Base-by-base conservation (phyloP, 2,329 filamentous ascomycete genomes). In the Beauveria bassiana region DNA sequence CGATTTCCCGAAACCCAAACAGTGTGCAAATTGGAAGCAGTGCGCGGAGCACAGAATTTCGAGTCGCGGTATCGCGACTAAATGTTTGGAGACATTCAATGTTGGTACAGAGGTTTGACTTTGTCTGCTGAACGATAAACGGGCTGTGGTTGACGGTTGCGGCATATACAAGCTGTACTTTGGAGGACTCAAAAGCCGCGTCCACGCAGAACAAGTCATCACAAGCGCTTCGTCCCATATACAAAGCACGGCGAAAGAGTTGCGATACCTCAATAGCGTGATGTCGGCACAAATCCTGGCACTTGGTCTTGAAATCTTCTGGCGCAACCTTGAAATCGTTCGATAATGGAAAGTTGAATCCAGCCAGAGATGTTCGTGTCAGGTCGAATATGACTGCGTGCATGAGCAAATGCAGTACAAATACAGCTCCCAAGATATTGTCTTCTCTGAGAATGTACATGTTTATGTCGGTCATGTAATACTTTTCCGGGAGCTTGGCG, bases 161-260 rank as follows among this genome's bases (percentile, higher is more conserved):
- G 5, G 67, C 61, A 47, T 68, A 67, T 8, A 70, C 64, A 31
- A 69, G 65, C 24, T 69, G 69, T 22, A 70, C 66, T 52, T 70
- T 70, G 51, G 67, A 64, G 7, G 69, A 65, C 54, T 70, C 69
- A 24, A 66, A 62, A 9, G 65, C 64, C 18, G 66, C 67, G 45
- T 66, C 66, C 16, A 64, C 60, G 28, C 65, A 66, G 43, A 66
- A 66, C 4, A 65, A 61, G 45, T 70, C 69, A 47, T 68, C 67
- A 40, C 69, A 68, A 10, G 63, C 61, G 3, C 22, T 57, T 16
- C 58, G 55, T 9, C 63, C 64, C 31, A 62, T 62, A 20, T 16
- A 46, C 46, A 69, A 52, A 12, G 63, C 67, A 22, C 51, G 59
- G 28, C 63, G 60, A 14, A 70, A 59, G 18, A 70, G 64, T n/a